Percentiles rank a stretch among this genome's conserved stretches.
Evolutionary conservation across 1,284 basidiomycete genomes (phyloP).

Genomic region (Agroathelia rolfsii): DNA sequence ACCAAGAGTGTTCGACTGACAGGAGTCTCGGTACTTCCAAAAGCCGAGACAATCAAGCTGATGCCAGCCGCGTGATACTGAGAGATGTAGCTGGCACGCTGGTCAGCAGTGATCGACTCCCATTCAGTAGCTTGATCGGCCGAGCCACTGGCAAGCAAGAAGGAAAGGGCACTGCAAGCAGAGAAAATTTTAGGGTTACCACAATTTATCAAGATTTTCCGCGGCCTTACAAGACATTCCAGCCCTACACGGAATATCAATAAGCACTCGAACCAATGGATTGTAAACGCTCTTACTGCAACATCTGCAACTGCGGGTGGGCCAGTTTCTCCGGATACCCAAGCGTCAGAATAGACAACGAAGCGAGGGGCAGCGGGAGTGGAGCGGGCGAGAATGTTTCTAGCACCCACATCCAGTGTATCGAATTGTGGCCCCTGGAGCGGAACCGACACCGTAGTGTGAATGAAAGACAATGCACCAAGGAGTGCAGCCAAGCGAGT

Average conservation of each 20-base stretch:
- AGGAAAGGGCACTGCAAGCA: constrained; percentile 32
- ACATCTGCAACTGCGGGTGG: constrained; percentile 34
- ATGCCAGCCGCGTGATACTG: constrained; percentile 48
- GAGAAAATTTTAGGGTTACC: constrained; percentile 2
- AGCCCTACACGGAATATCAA: constrained; percentile 21
- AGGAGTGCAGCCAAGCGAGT: too few species aligned
- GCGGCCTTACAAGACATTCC: constrained; percentile 28
- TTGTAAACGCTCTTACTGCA: constrained; percentile 20
- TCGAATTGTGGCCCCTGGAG: too few species aligned
- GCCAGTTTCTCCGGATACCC: constrained; percentile 27
- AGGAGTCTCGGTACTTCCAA: constrained; percentile 28
- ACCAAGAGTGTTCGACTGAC: constrained; percentile 16
- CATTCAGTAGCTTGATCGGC: constrained; percentile 39
- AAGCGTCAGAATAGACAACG: constrained; percentile 40
- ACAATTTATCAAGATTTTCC: background rate
- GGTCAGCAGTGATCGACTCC: constrained; percentile 28
- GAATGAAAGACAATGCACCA: too few species aligned
- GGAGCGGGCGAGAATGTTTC: constrained; percentile 30
- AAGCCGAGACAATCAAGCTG: constrained; percentile 44
- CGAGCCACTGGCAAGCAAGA: constrained; percentile 38
- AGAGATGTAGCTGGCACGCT: constrained; percentile 33
- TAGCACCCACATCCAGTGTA: constrained; percentile 23
- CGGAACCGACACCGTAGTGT: too few species aligned
- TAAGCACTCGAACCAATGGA: background rate
- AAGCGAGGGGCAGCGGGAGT: constrained; percentile 38